phyloP scores from a whole-genome alignment of 805 yeast genomes.

The Suhomyces kilbournensis region DNA sequence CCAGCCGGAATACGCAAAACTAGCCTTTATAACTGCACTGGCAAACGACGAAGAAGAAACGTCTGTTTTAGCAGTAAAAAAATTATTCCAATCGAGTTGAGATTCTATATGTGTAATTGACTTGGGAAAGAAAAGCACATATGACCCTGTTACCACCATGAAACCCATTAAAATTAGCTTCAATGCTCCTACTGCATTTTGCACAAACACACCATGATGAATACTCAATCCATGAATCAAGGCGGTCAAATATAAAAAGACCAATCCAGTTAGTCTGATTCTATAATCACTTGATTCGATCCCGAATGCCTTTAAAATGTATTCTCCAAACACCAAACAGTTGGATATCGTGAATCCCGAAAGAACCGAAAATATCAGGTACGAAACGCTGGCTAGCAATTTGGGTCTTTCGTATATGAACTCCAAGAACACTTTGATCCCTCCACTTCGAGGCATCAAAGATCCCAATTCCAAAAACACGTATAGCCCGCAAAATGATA shows the following conservation, averaged over 20 bases:
- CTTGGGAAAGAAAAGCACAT: conserved; percentile 50
- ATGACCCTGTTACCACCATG: conserved; percentile 58
- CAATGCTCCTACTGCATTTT: conserved; percentile 60
- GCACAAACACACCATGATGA: conserved; percentile 56
- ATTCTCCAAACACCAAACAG: conserved; percentile 61
- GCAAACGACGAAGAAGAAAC: conserved; percentile 48
- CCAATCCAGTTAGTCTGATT: conserved; percentile 31
- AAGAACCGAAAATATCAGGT: conserved; percentile 46
- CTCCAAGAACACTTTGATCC: conserved; percentile 70
- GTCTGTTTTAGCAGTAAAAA: conserved; percentile 29
- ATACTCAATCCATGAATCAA: conserved; percentile 58
- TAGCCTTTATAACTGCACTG: conserved; percentile 54
- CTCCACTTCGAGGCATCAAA: conserved; percentile 71
- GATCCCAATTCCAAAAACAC: conserved; percentile 70
- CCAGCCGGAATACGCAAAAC: conserved; percentile 65
- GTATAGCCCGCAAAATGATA: conserved; percentile 65
- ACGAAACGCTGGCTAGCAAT: conserved; percentile 50
- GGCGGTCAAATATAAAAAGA: conserved; percentile 26
- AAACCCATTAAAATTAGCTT: conserved; percentile 54
- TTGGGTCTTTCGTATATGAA: conserved; percentile 61
- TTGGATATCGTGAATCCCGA: conserved; percentile 57
- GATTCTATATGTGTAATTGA: conserved; percentile 43
- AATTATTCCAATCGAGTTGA: conserved; percentile 32
- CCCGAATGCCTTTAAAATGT: conserved; percentile 46
- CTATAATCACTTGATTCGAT: conserved; percentile 36